These are phyloP conservation scores for Aethionema arabicum DNA, from an alignment of 345 rosid species.

Conservation along the genomic window DNA sequence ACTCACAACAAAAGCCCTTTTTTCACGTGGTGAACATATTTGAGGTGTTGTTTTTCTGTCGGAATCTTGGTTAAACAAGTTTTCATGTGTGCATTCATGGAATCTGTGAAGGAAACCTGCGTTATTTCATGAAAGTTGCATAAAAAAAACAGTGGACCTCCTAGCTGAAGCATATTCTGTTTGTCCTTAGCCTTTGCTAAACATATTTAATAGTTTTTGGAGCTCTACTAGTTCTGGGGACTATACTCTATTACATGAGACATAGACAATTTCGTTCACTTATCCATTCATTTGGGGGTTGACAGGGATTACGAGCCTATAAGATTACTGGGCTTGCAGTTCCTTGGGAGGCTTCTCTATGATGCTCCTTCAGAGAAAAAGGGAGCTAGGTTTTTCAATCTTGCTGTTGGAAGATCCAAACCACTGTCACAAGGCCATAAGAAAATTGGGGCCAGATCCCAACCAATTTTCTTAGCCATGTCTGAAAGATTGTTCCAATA, in stretches of 20 bases:
- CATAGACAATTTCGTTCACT: slow-evolving; percentile 7
- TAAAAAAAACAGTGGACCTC: slow-evolving; percentile 14
- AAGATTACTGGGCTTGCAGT: slow-evolving; percentile 92
- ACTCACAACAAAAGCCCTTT: not conserved
- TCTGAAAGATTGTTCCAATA: slow-evolving; percentile 74
- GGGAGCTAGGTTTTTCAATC: slow-evolving; percentile 74
- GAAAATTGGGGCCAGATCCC: slow-evolving; percentile 57
- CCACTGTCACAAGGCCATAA: slow-evolving; percentile 59
- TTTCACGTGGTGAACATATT: slow-evolving; percentile 3
- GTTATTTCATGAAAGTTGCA: slow-evolving; percentile 12
- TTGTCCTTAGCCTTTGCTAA: slow-evolving; percentile 15
- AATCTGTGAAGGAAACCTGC: slow-evolving; percentile 5
- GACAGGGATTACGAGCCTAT: slow-evolving; percentile 84
- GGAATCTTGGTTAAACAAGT: slow-evolving; percentile 16
- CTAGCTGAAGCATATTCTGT: slow-evolving; percentile 21
- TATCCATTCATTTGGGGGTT: slow-evolving; percentile 17
- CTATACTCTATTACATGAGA: slow-evolving; percentile 14
- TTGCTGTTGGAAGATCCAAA: slow-evolving; percentile 73
- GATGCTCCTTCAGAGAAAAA: slow-evolving; percentile 87
- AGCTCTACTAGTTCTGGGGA: slow-evolving; percentile 10
- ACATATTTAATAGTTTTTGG: slow-evolving; percentile 3
- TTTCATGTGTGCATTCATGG: slow-evolving; percentile 8
- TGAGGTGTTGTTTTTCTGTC: slow-evolving; percentile 14
- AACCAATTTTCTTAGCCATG: slow-evolving; percentile 66
- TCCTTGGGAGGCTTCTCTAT: slow-evolving; percentile 85